Percentiles rank a stretch among this genome's conserved stretches.
phyloP scores from a whole-genome alignment of 257 asterid genomes.

The Solanum pimpinellifolium region DNA sequence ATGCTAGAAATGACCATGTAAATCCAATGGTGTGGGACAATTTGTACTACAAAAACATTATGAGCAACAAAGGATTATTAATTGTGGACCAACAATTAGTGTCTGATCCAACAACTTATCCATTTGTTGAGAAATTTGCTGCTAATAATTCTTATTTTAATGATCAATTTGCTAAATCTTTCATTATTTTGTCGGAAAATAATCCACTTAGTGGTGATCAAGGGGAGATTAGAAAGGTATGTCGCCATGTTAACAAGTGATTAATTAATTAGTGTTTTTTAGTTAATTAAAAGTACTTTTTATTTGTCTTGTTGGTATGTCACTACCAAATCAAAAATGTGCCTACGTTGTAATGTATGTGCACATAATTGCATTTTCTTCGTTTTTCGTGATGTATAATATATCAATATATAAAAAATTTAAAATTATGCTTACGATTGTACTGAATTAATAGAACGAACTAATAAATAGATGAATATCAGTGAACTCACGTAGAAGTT shows the following conservation, averaged over 20 bases:
- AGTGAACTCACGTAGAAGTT: background rate
- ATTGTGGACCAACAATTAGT: slow-evolving; percentile 48
- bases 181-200: slow-evolving; percentile 51
- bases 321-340: background rate
- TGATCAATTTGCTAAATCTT: slow-evolving; percentile 49
- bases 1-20: slow-evolving; percentile 41
- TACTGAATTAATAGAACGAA: background rate
- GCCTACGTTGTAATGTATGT: background rate
- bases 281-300: background rate
- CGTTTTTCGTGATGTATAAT: background rate
- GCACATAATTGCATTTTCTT: background rate
- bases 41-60: slow-evolving; percentile 49
- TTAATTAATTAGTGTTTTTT: background rate
- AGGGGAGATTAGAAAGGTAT: slow-evolving; percentile 63
- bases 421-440: background rate
- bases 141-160: slow-evolving; percentile 56
- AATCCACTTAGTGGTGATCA: slow-evolving; percentile 41
- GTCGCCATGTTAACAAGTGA: slow-evolving; percentile 38
- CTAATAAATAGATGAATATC: background rate
- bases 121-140: slow-evolving; percentile 68
- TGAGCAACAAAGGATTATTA: slow-evolving; percentile 43
- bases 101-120: slow-evolving; percentile 41
- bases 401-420: background rate
- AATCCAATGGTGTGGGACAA: slow-evolving; percentile 68
- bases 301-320: background rate